Base-by-base conservation (phyloP, 108 stramenopile genomes). In the Cyclotella cryptica region DNA sequence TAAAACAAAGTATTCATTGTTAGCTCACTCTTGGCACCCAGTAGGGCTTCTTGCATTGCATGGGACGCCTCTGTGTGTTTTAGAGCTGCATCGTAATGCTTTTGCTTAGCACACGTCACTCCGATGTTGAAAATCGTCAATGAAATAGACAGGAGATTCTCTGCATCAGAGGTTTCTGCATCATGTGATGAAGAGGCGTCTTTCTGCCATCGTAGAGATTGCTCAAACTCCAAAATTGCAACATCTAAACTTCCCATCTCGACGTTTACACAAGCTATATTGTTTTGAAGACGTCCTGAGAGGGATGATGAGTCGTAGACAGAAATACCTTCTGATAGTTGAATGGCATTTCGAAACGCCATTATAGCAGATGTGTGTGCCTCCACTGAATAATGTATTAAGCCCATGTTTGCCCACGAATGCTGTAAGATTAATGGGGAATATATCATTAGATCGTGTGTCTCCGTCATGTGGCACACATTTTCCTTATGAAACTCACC, bases 311-410 rank as follows among this genome's bases (percentile, higher is more conserved):
- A 24, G 0, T 26, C 71, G 29, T 71, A 40, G 39, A 53, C 59
- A 14, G 35, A 61, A 53, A 54, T 18, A 17, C 44, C 43, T 3
- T 29, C 27, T 40, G 71, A 72, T 2, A 79, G 14, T 41, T 79
- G 62, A 22, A 41, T 65, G 28, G 78, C 78, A 19, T 72, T 79
- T 24, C 71, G 71, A 57, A 79, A 79, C 11, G 78, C 53, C n/a
- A 69, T 28, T 28, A 79, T 30, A 17, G 78, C 60, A 28, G 71
- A 67, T 40, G 64, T 18, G 47, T 41, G 27, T 27, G 71, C 45
- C 55, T 69, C 78, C 49, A 79, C 60, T 40, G 78, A 71, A 58
- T 72, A 79, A 47, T 72, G 62, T 11, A 72, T 72, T 42, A 79
- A 22, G 11, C 78, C 78, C 71, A 79, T 21, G 47, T 72, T 72